phyloP scores from a whole-genome alignment of 805 yeast species.

The Cyberlindnera saturnus region DNA sequence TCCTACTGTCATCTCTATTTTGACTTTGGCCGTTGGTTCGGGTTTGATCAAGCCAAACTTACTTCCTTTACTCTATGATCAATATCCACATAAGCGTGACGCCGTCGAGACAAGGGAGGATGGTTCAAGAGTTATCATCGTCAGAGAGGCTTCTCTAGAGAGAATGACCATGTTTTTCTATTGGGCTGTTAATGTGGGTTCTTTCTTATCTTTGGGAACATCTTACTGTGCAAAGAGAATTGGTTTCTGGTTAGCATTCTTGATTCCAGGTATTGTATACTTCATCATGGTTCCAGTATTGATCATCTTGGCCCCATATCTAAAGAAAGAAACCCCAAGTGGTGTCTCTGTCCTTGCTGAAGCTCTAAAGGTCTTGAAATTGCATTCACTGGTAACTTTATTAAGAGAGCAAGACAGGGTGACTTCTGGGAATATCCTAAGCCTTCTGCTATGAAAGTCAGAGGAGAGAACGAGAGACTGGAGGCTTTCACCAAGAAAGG shows the following conservation, averaged over 20 bases:
- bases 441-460: conserved; percentile 47
- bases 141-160: conserved; percentile 67
- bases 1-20: conserved; percentile 42
- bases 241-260: conserved; percentile 72
- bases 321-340: conserved; percentile 24
- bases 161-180: conserved; percentile 72
- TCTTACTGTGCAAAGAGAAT: conserved; percentile 60
- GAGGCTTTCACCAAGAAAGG: conserved; percentile 21
- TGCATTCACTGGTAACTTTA: conserved; percentile 36
- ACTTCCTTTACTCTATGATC: conserved; percentile 72
- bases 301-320: conserved; percentile 23
- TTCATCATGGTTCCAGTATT: conserved; percentile 46
- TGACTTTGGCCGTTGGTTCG: conserved; percentile 65
- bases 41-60: conserved; percentile 74
- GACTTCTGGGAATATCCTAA: conserved; percentile 51
- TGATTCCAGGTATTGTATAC: conserved; percentile 61
- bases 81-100: conserved; percentile 55
- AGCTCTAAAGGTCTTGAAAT: conserved; percentile 35
- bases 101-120: conserved; percentile 48
- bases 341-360: conserved; percentile 38
- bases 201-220: conserved; percentile 70
- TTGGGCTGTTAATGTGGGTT: conserved; percentile 70
- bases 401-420: conserved; percentile 33
- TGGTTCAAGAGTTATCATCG: conserved; percentile 65
- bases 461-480: conserved; percentile 23